Evolutionary conservation across 805 yeast species (phyloP), one percentile per base, ranked within the genome.

Genomic region (Metschnikowia koreensis): DNA sequence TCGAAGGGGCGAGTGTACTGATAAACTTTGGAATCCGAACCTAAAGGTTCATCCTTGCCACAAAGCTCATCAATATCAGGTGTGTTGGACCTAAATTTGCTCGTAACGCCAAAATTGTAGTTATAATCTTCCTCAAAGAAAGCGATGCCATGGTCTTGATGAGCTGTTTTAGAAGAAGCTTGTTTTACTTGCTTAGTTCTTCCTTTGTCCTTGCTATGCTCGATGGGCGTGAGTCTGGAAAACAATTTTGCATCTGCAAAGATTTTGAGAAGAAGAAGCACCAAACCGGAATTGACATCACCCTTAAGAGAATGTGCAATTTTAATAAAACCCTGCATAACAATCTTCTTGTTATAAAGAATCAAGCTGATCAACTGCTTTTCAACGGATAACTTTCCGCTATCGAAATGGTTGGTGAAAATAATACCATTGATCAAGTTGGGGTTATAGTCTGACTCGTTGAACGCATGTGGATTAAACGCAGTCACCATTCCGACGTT

Each of bases 61-160:
- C 47, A 48, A 7, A 43, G 47, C 26, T 40, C 45, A 22, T 49
- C 48, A 22, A 49, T 31, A 16, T 39, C 26, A 12, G 47, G 28
- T 12, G 47, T n/a, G 15, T 16, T 10, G 12, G 47, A 38, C 26
- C 27, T 15, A 27, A 75, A 69, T 55, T 80, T 81, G 59, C 84
- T 79, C 0, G 86, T 76, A 1, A 82, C 64, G 3, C 88, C 87
- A 64, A 70, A 80, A 3, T 75, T 73, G 59, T 73, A 74, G 16
- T 76, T 79, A 54, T 73, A 76, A 43, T 75, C 80, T 29, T 81
- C 81, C 38, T 71, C 74, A 13, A 84, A 68, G 36, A 80, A 44
- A 6, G 69, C 50, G 1, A 54, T 43, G 28, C 54, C 57, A 3
- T 50, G 43, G 41, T 68, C 66, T 26, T 50, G 59, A 53, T 72